These are phyloP conservation scores for Trichosanthes truncata DNA, from an alignment of 306 rosid genomes.

Conservation along the genomic window DNA sequence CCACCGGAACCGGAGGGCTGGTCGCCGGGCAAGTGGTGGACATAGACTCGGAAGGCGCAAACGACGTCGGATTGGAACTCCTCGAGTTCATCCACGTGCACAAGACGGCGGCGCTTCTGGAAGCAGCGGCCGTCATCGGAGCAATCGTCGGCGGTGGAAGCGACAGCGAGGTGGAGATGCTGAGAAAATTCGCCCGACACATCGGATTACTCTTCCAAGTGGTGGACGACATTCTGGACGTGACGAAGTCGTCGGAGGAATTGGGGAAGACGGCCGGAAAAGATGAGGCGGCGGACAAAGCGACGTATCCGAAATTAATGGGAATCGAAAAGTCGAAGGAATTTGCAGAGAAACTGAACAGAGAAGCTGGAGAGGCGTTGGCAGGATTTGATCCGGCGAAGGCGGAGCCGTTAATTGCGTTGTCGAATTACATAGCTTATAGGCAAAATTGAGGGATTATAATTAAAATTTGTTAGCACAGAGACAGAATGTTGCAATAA, in stretches of 20 bases:
- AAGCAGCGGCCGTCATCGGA: conserved; percentile 41
- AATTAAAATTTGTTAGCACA: neutral
- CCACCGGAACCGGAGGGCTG: conserved; percentile 32
- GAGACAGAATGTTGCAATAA: neutral
- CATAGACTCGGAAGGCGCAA: conserved; percentile 25
- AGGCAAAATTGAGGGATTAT: conserved; percentile 27
- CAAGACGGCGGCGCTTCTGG: conserved; percentile 49
- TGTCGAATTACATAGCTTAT: conserved; percentile 40
- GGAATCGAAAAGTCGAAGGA: conserved; percentile 42
- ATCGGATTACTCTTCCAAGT: conserved; percentile 50
- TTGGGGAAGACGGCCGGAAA: conserved; percentile 62
- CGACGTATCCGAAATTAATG: conserved; percentile 41
- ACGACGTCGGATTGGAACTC: conserved; percentile 25
- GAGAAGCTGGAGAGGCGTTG: conserved; percentile 33
- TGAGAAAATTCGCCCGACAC: conserved; percentile 35
- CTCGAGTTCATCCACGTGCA: conserved; percentile 44
- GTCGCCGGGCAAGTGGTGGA: conserved; percentile 53
- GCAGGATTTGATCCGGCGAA: conserved; percentile 27
- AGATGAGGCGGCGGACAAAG: conserved; percentile 43
- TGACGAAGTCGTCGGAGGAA: conserved; percentile 42
- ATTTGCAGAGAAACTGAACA: conserved; percentile 25
- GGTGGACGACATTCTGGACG: conserved; percentile 57
- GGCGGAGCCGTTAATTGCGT: conserved; percentile 34
- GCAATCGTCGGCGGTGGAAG: conserved; percentile 43
- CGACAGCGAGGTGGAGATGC: conserved; percentile 25